Evolutionary conservation across 371 early-diverging fungal species (phyloP).

Genomic region (Lichtheimia corymbifera): DNA sequence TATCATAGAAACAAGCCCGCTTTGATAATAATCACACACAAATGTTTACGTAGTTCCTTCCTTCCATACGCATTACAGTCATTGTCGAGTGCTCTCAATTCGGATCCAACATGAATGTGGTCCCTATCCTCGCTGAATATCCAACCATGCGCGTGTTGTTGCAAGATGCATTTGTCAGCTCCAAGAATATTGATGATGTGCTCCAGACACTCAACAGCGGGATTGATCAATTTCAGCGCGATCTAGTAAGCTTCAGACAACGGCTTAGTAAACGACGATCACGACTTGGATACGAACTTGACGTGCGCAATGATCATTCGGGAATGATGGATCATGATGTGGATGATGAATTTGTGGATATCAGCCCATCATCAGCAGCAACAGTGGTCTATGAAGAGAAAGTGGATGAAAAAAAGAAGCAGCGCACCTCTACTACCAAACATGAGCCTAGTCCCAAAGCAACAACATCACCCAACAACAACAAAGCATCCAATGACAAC

Average conservation of each 20-base stretch:
- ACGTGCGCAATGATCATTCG: slow-evolving; percentile 51
- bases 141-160: slow-evolving; percentile 70
- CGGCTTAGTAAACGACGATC: slow-evolving; percentile 37
- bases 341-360: slow-evolving; percentile 5
- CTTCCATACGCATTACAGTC: slow-evolving; percentile 70
- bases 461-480: background rate
- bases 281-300: slow-evolving; percentile 50
- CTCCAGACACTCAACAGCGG: slow-evolving; percentile 54
- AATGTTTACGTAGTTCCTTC: slow-evolving; percentile 41
- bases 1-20: background rate
- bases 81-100: slow-evolving; percentile 76
- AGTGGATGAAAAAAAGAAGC: background rate
- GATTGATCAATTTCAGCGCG: slow-evolving; percentile 60
- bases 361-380: background rate
- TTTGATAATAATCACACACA: background rate
- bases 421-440: background rate
- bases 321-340: slow-evolving; percentile 20
- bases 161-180: slow-evolving; percentile 60
- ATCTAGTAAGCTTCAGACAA: slow-evolving; percentile 58
- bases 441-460: background rate
- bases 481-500: slow-evolving; percentile 4
- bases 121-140: slow-evolving; percentile 57
- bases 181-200: slow-evolving; percentile 42
- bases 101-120: slow-evolving; percentile 61
- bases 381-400: background rate